phyloP scores from a whole-genome alignment of 2,329 filamentous ascomycete species.

The Neopestalotiopsis sp. region DNA sequence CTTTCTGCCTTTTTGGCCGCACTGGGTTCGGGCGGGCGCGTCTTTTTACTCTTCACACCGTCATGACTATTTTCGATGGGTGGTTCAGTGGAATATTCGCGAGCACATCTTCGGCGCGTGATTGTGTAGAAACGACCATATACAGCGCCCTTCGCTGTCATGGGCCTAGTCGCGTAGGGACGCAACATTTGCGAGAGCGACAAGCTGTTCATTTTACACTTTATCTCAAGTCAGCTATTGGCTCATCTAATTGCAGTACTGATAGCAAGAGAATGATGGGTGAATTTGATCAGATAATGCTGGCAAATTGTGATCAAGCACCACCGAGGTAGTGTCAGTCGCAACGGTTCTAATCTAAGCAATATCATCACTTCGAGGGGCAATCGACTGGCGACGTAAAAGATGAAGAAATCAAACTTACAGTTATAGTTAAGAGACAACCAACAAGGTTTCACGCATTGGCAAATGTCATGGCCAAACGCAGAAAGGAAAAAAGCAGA shows the following conservation, averaged over 20 bases:
- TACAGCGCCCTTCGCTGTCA: slow-evolving; percentile 41
- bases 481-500: not conserved
- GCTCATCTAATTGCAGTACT: slow-evolving; percentile 13
- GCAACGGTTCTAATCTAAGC: slow-evolving; percentile 59
- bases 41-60: not conserved
- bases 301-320: slow-evolving; percentile 60
- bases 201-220: slow-evolving; percentile 47
- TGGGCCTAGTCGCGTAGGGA: slow-evolving; percentile 54
- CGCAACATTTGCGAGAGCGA: slow-evolving; percentile 57
- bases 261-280: slow-evolving; percentile 13
- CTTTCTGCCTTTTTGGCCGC: not conserved
- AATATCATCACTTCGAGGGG: slow-evolving; percentile 49
- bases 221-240: slow-evolving; percentile 27
- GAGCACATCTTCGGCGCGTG: slow-evolving; percentile 23
- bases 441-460: not conserved
- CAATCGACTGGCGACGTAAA: not conserved
- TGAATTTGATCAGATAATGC: slow-evolving; percentile 45
- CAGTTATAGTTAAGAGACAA: not conserved
- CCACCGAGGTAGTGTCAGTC: slow-evolving; percentile 54
- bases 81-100: not conserved
- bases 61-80: not conserved
- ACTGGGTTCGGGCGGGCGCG: not conserved
- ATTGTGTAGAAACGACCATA: slow-evolving; percentile 57
- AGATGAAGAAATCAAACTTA: not conserved
- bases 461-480: not conserved